Base-by-base conservation (phyloP, 495 filamentous ascomycete genomes). In the Aspergillus bridgeri region DNA sequence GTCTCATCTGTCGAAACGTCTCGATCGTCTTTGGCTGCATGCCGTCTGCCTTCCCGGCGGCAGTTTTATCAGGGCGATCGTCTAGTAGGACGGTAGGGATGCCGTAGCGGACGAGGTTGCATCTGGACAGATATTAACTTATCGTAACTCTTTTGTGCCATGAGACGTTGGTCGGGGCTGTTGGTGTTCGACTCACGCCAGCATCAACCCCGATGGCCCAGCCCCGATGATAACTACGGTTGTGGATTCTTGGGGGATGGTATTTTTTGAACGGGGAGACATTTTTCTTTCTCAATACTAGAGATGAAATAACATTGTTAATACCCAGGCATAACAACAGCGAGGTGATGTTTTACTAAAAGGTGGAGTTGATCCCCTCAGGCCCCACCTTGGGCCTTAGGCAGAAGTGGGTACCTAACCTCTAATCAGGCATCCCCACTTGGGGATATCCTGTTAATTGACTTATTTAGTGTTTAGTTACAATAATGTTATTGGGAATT, bases 21-120 rank as follows among this genome's bases (percentile, higher is more conserved):
- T 91, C 89, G 51, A 91, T 81, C 0, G 89, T 89, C 54, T 89
- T 88, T 55, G 87, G 87, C 58, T 91, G 88, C 54, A 92, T 83
- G 38, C 89, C 89, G 72, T 92, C 89, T 25, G 88, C 89, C 27
- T 87, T 85, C 11, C 88, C 89, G 1, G 88, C 90, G 15, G 82
- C 77, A 0, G 88, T 90, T 46, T 81, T 84, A 63, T 85, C 82
- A 5, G 82, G 72, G 23, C 86, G 80, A 65, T 90, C 88, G 68
- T 92, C 89, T 59, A 91, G 83, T 60, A 89, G 79, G 58, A 84
- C 81, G 33, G 86, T 82, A 53, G 78, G 82, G 66, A 89, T 88
- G 6, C 88, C 87, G 62, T 80, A 87, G 7, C 87, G 85, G 52
- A 78, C 79, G 19, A 90, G 75, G 59, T 89, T 86, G 43, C 81